Percentiles rank a stretch among this genome's conserved stretches.
phyloP scores from a whole-genome alignment of 805 yeast genomes.

The Kuraishia cidri region DNA sequence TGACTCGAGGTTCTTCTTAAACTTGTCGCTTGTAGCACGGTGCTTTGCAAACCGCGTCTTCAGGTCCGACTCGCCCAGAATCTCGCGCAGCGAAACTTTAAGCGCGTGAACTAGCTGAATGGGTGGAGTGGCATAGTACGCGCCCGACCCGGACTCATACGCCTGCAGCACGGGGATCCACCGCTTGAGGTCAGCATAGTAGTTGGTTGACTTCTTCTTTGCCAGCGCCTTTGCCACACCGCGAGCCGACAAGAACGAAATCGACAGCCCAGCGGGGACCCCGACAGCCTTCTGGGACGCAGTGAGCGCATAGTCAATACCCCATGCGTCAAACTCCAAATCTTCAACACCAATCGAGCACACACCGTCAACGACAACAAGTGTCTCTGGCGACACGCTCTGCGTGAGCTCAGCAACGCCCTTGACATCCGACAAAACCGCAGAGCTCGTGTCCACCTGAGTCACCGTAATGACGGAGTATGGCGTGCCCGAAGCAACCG shows the following conservation, averaged over 20 bases:
- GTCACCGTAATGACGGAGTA: slow-evolving; percentile 77
- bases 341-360: slow-evolving; percentile 90
- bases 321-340: slow-evolving; percentile 83
- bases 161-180: slow-evolving; percentile 89
- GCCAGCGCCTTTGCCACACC: slow-evolving; percentile 55
- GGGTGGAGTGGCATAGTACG: slow-evolving; percentile 97
- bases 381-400: slow-evolving; percentile 64
- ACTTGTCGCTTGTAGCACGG: slow-evolving; percentile 47
- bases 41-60: slow-evolving; percentile 59
- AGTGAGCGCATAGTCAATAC: slow-evolving; percentile 76
- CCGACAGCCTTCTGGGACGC: slow-evolving; percentile 97
- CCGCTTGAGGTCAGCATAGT: slow-evolving; percentile 63
- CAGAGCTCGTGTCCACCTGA: slow-evolving; percentile 95
- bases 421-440: slow-evolving; percentile 73
- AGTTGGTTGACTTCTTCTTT: slow-evolving; percentile 39
- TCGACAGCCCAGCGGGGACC: slow-evolving; percentile 85
- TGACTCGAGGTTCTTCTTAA: slow-evolving; percentile 49
- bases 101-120: slow-evolving; percentile 80
- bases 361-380: slow-evolving; percentile 87
- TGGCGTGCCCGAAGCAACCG: slow-evolving; percentile 15
- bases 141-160: slow-evolving; percentile 69
- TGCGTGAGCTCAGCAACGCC: slow-evolving; percentile 54
- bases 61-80: slow-evolving; percentile 42
- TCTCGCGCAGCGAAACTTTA: slow-evolving; percentile 65
- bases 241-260: slow-evolving; percentile 66